Conservation (phyloP, 306 rosid genomes). For the Trifolium fragiferum region DNA sequence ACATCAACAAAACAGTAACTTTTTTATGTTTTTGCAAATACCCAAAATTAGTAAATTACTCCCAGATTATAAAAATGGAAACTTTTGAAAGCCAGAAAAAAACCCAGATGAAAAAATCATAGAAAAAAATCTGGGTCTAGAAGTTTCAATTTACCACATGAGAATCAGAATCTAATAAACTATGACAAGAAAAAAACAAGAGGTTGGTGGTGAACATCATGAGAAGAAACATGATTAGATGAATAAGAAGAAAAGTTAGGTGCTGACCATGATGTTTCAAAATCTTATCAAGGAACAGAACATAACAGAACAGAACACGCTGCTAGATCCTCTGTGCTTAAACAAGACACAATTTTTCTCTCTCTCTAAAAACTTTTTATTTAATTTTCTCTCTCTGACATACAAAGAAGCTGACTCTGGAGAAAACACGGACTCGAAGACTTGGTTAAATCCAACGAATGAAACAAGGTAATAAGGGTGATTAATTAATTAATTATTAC, state of each 20-base stretch:
- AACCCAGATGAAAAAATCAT: conserved; percentile 24
- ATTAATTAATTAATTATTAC: conserved; percentile 18
- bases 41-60: background rate
- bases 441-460: conserved; percentile 60
- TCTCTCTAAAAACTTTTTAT: conserved; percentile 26
- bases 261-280: conserved; percentile 50
- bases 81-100: conserved; percentile 21
- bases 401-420: conserved; percentile 39
- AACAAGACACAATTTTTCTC: conserved; percentile 19
- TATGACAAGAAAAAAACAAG: background rate
- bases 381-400: conserved; percentile 8
- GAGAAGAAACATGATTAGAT: conserved; percentile 35
- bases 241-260: conserved; percentile 38
- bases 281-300: conserved; percentile 35
- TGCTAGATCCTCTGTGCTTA: conserved; percentile 33
- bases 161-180: conserved; percentile 25
- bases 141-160: conserved; percentile 33
- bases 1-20: background rate
- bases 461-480: conserved; percentile 10
- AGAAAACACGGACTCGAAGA: conserved; percentile 54
- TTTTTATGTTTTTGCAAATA: conserved; percentile 10
- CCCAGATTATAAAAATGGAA: conserved; percentile 32
- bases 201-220: background rate
- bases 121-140: conserved; percentile 31
- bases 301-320: conserved; percentile 12